Evolutionary conservation across 2,329 filamentous ascomycete genomes (phyloP), one percentile per base, ranked within the genome.

Genomic region (Sordariomycetes sp.): DNA sequence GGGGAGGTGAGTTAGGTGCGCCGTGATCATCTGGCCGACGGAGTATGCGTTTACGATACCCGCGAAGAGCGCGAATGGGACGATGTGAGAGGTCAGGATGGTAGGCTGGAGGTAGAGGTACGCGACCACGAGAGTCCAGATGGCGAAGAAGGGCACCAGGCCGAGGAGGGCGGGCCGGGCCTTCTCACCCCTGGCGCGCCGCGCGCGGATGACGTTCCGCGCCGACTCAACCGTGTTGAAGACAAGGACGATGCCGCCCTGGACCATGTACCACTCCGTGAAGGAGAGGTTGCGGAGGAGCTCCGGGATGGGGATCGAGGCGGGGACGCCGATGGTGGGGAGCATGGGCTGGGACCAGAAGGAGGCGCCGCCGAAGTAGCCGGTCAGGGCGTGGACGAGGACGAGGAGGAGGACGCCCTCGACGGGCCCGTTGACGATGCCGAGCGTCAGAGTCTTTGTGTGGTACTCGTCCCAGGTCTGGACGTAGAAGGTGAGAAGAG

Each of bases 381-480:
- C 92, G 4, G 94, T 97, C 61, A 95, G 74, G 39, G 83, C 81
- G 70, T 94, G 97, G 59, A 99, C 84, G 57, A 80, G 68, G 64
- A 89, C 86, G 22, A 99, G 79, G 48, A 89, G 90, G 53, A 97
- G 73, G 58, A 99, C 86, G 55, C 94, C 94, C 72, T 99, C 94
- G 42, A 99, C 94, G 3, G 94, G 94, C 0, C 94, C 94, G 62
- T 92, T 96, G 62, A 99, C 79, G 61, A 97, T 75, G 59, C 94
- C 94, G 6, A 99, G 81, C 1, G 90, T 96, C 53, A 99, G 81
- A 2, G 91, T 94, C 71, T 96, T 91, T 55, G 94, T 99, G 74
- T 97, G 92, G 73, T 97, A 99, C 70, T 97, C 94, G 67, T 99
- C 94, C 94, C 94, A 99, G 36, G 94, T 97, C 70, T 97, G 94